These are phyloP conservation scores for Claviceps capensis DNA, from an alignment of 2,329 filamentous ascomycete species.

Conservation along the genomic window DNA sequence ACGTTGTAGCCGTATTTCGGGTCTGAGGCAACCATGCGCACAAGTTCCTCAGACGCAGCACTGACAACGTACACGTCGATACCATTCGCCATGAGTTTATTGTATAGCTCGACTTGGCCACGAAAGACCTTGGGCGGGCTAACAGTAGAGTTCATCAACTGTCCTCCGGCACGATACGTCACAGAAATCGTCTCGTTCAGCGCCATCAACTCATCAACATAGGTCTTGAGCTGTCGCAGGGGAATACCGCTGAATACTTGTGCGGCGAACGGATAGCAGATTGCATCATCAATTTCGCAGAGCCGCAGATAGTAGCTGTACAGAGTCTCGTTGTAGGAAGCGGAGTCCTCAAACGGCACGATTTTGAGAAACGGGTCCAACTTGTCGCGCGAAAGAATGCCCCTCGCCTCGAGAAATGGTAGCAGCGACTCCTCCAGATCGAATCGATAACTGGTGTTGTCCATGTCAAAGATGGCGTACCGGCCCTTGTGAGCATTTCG, in stretches of 20 bases:
- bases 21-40: slow-evolving; percentile 31
- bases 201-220: slow-evolving; percentile 33
- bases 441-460: slow-evolving; percentile 29
- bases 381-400: slow-evolving; percentile 25
- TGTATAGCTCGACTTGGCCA: slow-evolving; percentile 29
- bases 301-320: slow-evolving; percentile 32
- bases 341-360: slow-evolving; percentile 27
- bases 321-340: slow-evolving; percentile 24
- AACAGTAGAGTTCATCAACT: slow-evolving; percentile 15
- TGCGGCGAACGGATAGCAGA: slow-evolving; percentile 30
- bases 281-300: slow-evolving; percentile 25
- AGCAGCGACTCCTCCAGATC: slow-evolving; percentile 30
- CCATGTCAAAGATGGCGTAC: slow-evolving; percentile 30
- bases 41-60: slow-evolving; percentile 29
- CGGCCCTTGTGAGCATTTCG: slow-evolving; percentile 23
- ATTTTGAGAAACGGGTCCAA: slow-evolving; percentile 26
- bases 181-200: slow-evolving; percentile 22
- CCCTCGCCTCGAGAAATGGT: slow-evolving; percentile 28
- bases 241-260: slow-evolving; percentile 28
- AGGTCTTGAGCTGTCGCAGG: slow-evolving; percentile 30
- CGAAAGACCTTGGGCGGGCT: slow-evolving; percentile 23
- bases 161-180: slow-evolving; percentile 23
- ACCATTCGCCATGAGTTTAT: slow-evolving; percentile 26
- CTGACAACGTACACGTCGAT: slow-evolving; percentile 30
- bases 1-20: slow-evolving; percentile 32